These are phyloP conservation scores for Metschnikowia lunata DNA, from an alignment of 805 yeast genomes.

Conservation along the genomic window DNA sequence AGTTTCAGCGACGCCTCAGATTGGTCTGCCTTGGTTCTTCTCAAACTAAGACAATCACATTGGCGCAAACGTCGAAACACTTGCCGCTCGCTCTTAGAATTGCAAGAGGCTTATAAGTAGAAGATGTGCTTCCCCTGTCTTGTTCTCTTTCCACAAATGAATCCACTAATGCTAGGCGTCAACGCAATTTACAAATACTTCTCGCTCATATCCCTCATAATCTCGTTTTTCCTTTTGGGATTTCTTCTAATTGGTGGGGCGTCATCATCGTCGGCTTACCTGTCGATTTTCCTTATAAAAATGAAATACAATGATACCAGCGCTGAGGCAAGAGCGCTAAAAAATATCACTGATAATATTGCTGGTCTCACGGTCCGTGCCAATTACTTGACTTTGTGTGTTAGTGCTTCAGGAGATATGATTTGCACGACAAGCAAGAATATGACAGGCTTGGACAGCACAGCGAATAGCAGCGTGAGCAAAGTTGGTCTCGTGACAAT, in stretches of 20 bases:
- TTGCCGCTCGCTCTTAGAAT: not conserved
- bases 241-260: slow-evolving; percentile 58
- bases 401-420: slow-evolving; percentile 28
- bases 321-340: not conserved
- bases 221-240: slow-evolving; percentile 47
- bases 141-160: slow-evolving; percentile 6
- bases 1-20: slow-evolving; percentile 1
- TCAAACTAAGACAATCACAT: too few species aligned
- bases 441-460: slow-evolving; percentile 18
- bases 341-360: slow-evolving; percentile 1
- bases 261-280: slow-evolving; percentile 35
- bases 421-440: slow-evolving; percentile 36
- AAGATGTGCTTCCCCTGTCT: slow-evolving; percentile 11
- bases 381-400: slow-evolving; percentile 57
- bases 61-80: not conserved
- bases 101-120: slow-evolving; percentile 1
- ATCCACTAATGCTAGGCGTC: slow-evolving; percentile 14
- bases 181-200: slow-evolving; percentile 9
- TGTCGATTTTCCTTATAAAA: slow-evolving; percentile 47
- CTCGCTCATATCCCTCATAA: slow-evolving; percentile 35
- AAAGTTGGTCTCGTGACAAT: slow-evolving; percentile 44
- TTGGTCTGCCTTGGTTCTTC: too few species aligned
- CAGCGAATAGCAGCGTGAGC: slow-evolving; percentile 25
- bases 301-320: slow-evolving; percentile 42
- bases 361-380: slow-evolving; percentile 46